Base-by-base conservation (phyloP, 2,329 filamentous ascomycete genomes). In the Epichloe sibirici region DNA sequence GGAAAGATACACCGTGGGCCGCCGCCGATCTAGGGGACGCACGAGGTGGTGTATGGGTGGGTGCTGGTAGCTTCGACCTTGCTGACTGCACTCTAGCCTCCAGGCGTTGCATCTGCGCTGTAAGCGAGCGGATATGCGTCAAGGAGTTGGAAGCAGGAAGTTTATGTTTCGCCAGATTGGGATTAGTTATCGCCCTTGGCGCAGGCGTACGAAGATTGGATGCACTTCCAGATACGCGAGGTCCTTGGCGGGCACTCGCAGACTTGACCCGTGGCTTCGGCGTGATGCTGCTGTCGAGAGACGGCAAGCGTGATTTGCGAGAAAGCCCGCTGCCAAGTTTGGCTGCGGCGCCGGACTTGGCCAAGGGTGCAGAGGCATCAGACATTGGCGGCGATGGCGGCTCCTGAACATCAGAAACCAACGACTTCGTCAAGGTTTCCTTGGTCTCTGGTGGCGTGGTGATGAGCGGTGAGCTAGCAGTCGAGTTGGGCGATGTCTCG, bases 41-140 rank as follows among this genome's bases (percentile, higher is more conserved):
- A 47, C 85, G 82, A 17, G 90, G 89, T 4, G 90, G 90, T 0
- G 86, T 93, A 51, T 75, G 77, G 7, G 81, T 77, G 2, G 90
- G 88, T 1, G 86, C 88, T 2, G 93, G 93, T 21, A 98, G 79
- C 69, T 93, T 95, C 40, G 91, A 96, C 59, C 90, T 83, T 17
- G 86, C 93, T 25, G 85, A 89, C 56, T 97, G 90, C 9, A 98
- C 91, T 45, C 93, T 82, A 57, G 93, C 88, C 67, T 97, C 93
- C 56, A 98, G 83, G 59, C 89, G 88, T 69, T 96, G 89, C 90
- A 97, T 96, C 71, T 97, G 93, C 31, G 89, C 90, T 54, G 94
- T 95, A 58, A 98, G 82, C 34, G 85, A 86, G 57, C 91, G 88
- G 63, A 98, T 95, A 66, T 98, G 93, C 58, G 87, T 86, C 48